Base-by-base conservation (phyloP, 2,329 filamentous ascomycete species). In the Venturia asperata region DNA sequence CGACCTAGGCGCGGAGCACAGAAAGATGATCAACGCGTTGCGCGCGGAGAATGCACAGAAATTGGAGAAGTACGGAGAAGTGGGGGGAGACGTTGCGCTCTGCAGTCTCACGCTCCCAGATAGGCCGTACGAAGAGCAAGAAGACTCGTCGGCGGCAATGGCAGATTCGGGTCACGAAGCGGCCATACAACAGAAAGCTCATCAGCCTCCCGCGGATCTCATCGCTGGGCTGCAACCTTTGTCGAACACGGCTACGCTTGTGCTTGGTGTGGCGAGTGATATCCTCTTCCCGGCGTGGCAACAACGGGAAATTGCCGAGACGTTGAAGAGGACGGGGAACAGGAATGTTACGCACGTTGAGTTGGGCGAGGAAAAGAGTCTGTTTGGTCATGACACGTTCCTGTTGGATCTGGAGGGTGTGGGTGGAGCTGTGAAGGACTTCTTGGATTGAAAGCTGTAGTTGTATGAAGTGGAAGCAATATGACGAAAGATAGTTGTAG, bases 281-380 rank as follows among this genome's bases (percentile, higher is more conserved):
- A 97, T 97, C 62, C 79, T 99, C 43, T 99, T 99, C 77, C 94
- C 94, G 0, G 92, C 94, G 0, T 99, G 94, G 93, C 94, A 99
- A 79, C 94, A 99, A 79, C 85, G 90, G 64, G 94, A 99, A 76
- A 87, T 99, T 67, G 93, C 92, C 3, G 87, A 93, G 72, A 89
- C 93, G 2, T 79, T 99, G 68, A 85, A 86, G 67, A 82, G 84
- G 42, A 84, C 84, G 0, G 94, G 94, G 0, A 97, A 96, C 72
- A 82, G 85, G 67, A 85, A 84, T 41, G 92, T 99, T 0, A 88
- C 87, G 56, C 92, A 99, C 76, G 84, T 94, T 17, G 94, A 99
- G 79, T 79, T 99, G 62, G 94, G 92, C 42, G 91, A 97, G 78
- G 92, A 97, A 77, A 85, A 94, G 76, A 96, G 92, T 71, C 78